These are phyloP conservation scores for Picocystis sp. DNA, from an alignment of 163 green algal genomes.

Conservation along the genomic window DNA sequence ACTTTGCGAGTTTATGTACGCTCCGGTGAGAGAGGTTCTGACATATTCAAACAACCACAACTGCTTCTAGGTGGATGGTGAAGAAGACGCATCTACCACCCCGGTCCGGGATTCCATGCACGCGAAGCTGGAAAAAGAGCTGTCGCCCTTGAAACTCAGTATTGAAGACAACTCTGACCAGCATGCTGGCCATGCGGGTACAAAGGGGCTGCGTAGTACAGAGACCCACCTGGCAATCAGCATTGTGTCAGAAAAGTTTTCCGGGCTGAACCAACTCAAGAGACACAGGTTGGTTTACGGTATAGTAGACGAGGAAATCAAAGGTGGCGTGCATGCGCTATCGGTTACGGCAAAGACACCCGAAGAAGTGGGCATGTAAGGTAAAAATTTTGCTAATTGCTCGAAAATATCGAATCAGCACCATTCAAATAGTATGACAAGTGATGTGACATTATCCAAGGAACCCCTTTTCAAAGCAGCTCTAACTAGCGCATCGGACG, in stretches of 20 bases:
- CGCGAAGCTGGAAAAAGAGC: slow-evolving; percentile 18
- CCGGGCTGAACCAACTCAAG: slow-evolving; percentile 27
- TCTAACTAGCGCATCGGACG: slow-evolving; percentile 1
- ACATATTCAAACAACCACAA: background rate
- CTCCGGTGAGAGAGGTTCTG: background rate
- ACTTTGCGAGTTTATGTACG: background rate
- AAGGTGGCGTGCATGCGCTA: slow-evolving; percentile 23
- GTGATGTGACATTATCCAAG: slow-evolving; percentile 2
- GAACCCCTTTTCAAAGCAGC: background rate
- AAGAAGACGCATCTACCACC: slow-evolving; percentile 1
- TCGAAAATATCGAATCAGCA: background rate
- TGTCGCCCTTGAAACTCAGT: slow-evolving; percentile 10
- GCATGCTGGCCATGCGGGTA: slow-evolving; percentile 24
- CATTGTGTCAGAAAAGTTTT: slow-evolving; percentile 24
- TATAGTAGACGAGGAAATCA: slow-evolving; percentile 24
- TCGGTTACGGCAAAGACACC: slow-evolving; percentile 26
- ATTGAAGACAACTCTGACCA: slow-evolving; percentile 24
- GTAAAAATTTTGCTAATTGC: slow-evolving; percentile 8
- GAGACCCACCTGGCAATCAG: slow-evolving; percentile 31
- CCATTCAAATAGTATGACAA: slow-evolving; percentile 8
- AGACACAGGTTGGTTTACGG: slow-evolving; percentile 27
- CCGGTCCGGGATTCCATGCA: slow-evolving; percentile 22
- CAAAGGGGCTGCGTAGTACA: slow-evolving; percentile 8
- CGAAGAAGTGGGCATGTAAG: slow-evolving; percentile 18
- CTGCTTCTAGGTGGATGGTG: background rate